These are phyloP conservation scores for Colletotrichum phormii DNA, from an alignment of 2,329 filamentous ascomycete species.

Conservation along the genomic window DNA sequence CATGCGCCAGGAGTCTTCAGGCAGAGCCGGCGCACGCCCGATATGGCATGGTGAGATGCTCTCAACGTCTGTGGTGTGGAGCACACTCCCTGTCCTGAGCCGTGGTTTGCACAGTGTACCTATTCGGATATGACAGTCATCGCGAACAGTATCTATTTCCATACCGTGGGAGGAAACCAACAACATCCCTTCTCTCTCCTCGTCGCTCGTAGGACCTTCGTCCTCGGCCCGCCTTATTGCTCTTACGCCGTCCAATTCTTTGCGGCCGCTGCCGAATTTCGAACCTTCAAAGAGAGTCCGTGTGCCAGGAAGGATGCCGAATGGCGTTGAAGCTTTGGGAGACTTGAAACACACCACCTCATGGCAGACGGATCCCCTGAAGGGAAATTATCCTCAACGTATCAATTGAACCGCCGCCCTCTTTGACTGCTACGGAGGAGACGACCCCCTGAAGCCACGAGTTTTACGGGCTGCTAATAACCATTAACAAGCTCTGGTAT, in stretches of 20 bases:
- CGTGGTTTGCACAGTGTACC: slow-evolving; percentile 2
- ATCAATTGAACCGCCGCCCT: slow-evolving; percentile 18
- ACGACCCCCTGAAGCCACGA: slow-evolving; percentile 8
- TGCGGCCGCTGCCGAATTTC: slow-evolving; percentile 23
- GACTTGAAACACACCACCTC: slow-evolving; percentile 37
- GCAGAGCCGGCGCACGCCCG: slow-evolving; percentile 8
- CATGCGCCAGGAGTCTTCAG: slow-evolving; percentile 11
- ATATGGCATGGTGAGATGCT: slow-evolving; percentile 14
- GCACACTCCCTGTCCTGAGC: slow-evolving; percentile 11
- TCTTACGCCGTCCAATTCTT: slow-evolving; percentile 5
- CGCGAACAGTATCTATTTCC: background rate
- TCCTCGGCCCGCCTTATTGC: background rate
- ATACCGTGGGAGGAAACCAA: background rate
- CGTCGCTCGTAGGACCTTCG: background rate
- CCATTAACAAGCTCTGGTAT: background rate
- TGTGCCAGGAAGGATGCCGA: slow-evolving; percentile 17
- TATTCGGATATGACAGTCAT: background rate
- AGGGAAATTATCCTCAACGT: slow-evolving; percentile 27
- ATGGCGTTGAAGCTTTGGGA: slow-evolving; percentile 26
- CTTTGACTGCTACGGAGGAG: slow-evolving; percentile 27
- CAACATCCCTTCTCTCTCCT: background rate
- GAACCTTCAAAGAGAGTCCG: slow-evolving; percentile 15
- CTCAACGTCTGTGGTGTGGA: slow-evolving; percentile 29
- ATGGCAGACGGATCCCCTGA: slow-evolving; percentile 31
- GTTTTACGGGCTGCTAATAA: background rate